Evolutionary conservation across 129 eudicot genomes (phyloP), one percentile per base, ranked within the genome.

Genomic region (Glebionis coronaria): DNA sequence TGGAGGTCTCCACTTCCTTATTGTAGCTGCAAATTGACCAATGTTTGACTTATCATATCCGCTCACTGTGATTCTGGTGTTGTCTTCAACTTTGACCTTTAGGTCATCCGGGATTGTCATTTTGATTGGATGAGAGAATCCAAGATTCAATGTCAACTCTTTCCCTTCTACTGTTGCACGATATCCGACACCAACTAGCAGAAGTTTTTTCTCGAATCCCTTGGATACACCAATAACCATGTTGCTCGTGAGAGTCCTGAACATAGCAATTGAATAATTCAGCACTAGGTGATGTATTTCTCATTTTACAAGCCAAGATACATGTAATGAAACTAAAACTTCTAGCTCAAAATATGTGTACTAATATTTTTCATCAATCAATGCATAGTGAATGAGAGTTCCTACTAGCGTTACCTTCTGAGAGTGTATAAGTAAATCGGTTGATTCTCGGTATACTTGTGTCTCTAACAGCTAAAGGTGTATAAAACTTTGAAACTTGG

Each of bases 1-100:
- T 16, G 99, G 99, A 6, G 97, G 97, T 63, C 99, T 87, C 97
- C 97, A 94, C 44, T 83, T 90, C 82, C 99, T 89, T 60, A 94
- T 84, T 2, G 97, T 46, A 18, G 99, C 97, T 6, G 99, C 97
- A 76, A 94, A 89, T 53, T 94, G 97, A 54, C 99, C 99, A 21
- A 94, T 80, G 42, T 16, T 82, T 42, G 95, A 82, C 79, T 94
- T 94, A 57, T 94, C 78, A 20, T 82, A 81, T 12, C 99, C 99
- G 11, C 93, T 94, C 54, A 94, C 95, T 0, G 70, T 68, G 35
- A 94, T 82, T 60, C 84, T 78, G 5, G 95, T 94, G 80, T 82
- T 89, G 31, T 89, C 97, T 81, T 89, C 97, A 6, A 89, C 88
- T 76, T 94, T 90, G 65, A 87, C 95, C 69, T 83, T 81, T 65